A percentile compares a stretch with the other conserved stretches of the same genome.
phyloP scores from a whole-genome alignment of 2,329 filamentous ascomycete species.

The Rosellinia necatrix region DNA sequence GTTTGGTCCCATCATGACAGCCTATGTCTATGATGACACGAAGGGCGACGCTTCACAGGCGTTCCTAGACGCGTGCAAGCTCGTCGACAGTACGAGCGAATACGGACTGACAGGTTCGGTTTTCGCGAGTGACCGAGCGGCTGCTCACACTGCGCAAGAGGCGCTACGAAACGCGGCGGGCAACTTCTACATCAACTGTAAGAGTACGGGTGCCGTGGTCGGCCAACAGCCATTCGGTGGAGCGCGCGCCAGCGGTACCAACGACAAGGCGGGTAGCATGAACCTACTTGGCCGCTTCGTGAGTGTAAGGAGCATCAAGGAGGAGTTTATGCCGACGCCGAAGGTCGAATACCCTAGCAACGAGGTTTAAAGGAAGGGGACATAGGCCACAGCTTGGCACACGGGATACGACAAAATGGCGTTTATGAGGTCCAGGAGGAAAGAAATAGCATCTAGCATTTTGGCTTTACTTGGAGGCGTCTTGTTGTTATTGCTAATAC shows the following conservation, averaged over 20 bases:
- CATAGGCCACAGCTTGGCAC: no score
- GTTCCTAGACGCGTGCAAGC: constrained; percentile 62
- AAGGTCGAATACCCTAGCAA: constrained; percentile 74
- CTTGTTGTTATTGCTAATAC: background rate
- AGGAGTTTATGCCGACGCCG: constrained; percentile 70
- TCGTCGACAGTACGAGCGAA: constrained; percentile 73
- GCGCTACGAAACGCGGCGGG: constrained; percentile 73
- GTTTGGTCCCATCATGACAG: constrained; percentile 57
- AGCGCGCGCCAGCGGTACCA: constrained; percentile 69
- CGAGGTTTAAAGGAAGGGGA: constrained; percentile 52
- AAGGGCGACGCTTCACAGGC: constrained; percentile 53
- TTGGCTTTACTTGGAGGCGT: background rate
- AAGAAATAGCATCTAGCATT: background rate
- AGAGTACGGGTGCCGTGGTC: constrained; percentile 75
- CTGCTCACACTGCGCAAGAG: constrained; percentile 71
- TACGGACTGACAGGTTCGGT: constrained; percentile 80
- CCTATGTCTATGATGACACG: constrained; percentile 78
- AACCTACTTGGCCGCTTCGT: constrained; percentile 69
- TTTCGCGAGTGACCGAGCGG: constrained; percentile 71
- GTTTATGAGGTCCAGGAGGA: background rate
- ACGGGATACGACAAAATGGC: constrained; percentile 1
- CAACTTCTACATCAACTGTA: constrained; percentile 88
- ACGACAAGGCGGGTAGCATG: constrained; percentile 72
- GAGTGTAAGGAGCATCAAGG: constrained; percentile 71
- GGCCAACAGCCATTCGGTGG: constrained; percentile 76